Conservation (phyloP, 176 grass and related monocot species). For the Carex kokanica region DNA sequence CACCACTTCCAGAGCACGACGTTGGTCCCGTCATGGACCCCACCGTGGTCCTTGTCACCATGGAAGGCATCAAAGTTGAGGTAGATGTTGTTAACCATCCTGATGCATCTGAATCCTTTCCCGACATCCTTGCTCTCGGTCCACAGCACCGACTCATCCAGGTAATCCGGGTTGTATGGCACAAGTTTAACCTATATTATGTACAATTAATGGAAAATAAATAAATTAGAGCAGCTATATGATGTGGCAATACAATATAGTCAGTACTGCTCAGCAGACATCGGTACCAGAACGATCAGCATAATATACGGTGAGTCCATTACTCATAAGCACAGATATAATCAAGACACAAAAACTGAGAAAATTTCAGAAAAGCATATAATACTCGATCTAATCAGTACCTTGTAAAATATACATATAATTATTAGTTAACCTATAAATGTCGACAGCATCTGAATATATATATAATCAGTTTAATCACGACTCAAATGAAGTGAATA, state of each 20-base stretch:
- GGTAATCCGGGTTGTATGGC: constrained; percentile 26
- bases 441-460: not conserved
- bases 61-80: constrained; percentile 76
- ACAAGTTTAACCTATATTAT: constrained; percentile 23
- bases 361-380: not conserved
- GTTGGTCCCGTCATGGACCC: constrained; percentile 57
- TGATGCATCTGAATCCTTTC: constrained; percentile 26
- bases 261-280: not conserved
- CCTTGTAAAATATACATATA: not conserved
- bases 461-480: not conserved
- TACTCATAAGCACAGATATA: not conserved
- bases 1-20: constrained; percentile 73
- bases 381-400: not conserved
- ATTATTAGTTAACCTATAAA: not conserved
- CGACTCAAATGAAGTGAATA: not conserved
- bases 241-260: not conserved
- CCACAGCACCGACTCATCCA: constrained; percentile 35
- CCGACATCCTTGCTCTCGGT: constrained; percentile 37
- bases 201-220: not conserved
- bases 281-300: too few relatives aligned
- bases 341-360: not conserved
- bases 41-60: constrained; percentile 57
- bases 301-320: not conserved
- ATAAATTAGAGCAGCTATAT: not conserved
- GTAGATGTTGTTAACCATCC: constrained; percentile 84